phyloP scores from a whole-genome alignment of 2,329 filamentous ascomycete genomes.

The Dothistroma pini region DNA sequence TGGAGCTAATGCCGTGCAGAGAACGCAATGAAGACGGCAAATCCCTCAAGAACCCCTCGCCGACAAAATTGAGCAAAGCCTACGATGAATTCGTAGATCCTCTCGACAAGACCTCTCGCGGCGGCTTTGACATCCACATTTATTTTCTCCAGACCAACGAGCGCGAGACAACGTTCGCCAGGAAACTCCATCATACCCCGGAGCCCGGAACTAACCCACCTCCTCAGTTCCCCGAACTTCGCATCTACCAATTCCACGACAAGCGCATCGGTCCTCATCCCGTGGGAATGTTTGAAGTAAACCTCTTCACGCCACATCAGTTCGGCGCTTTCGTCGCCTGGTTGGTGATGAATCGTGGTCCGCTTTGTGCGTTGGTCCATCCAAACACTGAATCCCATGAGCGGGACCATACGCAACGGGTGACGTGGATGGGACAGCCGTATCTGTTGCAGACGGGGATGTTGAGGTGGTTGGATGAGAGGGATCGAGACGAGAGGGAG shows the following conservation, averaged over 20 bases:
- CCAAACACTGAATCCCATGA: slow-evolving; percentile 70
- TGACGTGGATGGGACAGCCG: slow-evolving; percentile 68
- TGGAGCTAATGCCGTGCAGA: too few species aligned
- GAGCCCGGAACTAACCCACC: neutral
- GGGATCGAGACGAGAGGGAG: neutral
- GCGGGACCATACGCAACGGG: slow-evolving; percentile 63
- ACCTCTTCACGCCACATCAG: slow-evolving; percentile 75
- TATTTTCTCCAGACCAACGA: slow-evolving; percentile 68
- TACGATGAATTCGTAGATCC: slow-evolving; percentile 67
- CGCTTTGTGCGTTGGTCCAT: slow-evolving; percentile 74
- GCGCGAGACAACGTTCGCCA: slow-evolving; percentile 63
- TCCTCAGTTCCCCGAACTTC: slow-evolving; percentile 66
- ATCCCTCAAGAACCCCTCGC: slow-evolving; percentile 65
- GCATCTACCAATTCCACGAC: slow-evolving; percentile 77
- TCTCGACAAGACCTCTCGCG: slow-evolving; percentile 60
- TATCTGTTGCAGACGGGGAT: slow-evolving; percentile 57
- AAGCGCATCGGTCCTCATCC: slow-evolving; percentile 76
- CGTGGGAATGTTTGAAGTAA: slow-evolving; percentile 88
- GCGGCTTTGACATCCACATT: slow-evolving; percentile 83
- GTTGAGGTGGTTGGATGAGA: slow-evolving; percentile 40
- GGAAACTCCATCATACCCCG: slow-evolving; percentile 59
- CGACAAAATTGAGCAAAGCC: slow-evolving; percentile 58
- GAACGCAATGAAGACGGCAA: slow-evolving; percentile 62
- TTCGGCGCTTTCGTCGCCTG: slow-evolving; percentile 87
- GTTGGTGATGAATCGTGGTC: slow-evolving; percentile 77